These are phyloP conservation scores for Sphaerulina vaccinii DNA, from an alignment of 2,329 filamentous ascomycete genomes.

Conservation along the genomic window DNA sequence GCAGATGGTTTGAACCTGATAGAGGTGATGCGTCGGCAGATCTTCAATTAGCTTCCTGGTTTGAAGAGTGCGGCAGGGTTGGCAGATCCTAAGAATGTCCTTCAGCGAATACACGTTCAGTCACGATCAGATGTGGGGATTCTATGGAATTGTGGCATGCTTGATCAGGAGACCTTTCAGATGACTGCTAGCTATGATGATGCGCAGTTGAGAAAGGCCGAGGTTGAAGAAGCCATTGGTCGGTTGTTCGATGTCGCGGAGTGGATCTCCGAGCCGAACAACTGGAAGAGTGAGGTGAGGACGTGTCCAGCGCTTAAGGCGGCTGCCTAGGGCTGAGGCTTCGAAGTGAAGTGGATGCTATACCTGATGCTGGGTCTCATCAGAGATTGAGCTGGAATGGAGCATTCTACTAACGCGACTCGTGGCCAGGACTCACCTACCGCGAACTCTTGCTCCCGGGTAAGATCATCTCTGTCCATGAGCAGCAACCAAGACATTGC, in stretches of 20 bases:
- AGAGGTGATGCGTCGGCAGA: constrained; percentile 5
- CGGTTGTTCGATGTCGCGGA: constrained; percentile 1
- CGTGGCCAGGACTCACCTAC: no score
- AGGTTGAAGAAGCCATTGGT: constrained; percentile 8
- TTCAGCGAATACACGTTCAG: neutral
- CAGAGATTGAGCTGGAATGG: no score
- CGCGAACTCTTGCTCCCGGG: no score
- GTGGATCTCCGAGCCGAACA: constrained; percentile 3
- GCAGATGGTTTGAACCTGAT: neutral
- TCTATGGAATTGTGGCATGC: constrained; percentile 12
- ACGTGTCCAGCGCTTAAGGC: no score
- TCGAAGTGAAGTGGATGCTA: no score
- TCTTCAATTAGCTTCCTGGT: constrained; percentile 15
- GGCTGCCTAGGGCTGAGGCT: no score
- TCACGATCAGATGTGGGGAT: constrained; percentile 11
- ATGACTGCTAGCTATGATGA: constrained; percentile 12
- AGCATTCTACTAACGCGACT: no score
- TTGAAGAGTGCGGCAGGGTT: neutral
- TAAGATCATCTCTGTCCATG: no score
- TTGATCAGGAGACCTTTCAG: constrained; percentile 4
- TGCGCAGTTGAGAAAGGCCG: constrained; percentile 8
- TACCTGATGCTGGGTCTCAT: no score
- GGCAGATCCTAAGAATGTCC: neutral
- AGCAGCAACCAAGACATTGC: no score
- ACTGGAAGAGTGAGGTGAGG: neutral